Evolutionary conservation across 345 rosid genomes (phyloP).

Genomic region (Aurinia saxatilis): DNA sequence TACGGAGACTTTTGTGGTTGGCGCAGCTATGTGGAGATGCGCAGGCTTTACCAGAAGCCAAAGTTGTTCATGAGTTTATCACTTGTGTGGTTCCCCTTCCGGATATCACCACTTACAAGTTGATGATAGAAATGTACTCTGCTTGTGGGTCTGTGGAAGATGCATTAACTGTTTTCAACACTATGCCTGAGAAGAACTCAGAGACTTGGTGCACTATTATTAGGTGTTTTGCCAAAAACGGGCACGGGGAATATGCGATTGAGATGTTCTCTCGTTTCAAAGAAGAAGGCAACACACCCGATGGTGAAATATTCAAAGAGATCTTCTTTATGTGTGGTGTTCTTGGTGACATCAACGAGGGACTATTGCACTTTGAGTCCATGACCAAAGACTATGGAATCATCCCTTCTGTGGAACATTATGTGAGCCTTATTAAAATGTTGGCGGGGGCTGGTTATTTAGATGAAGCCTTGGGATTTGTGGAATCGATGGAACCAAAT

Average conservation of each 20-base stretch:
- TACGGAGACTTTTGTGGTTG: constrained; percentile 34
- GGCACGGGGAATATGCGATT: constrained; percentile 63
- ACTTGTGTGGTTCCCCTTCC: constrained; percentile 28
- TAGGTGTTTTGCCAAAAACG: constrained; percentile 58
- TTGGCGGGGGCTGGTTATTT: constrained; percentile 56
- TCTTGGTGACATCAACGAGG: constrained; percentile 61
- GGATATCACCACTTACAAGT: constrained; percentile 35
- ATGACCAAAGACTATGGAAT: constrained; percentile 56
- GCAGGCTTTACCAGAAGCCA: constrained; percentile 52
- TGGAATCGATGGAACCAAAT: constrained; percentile 56
- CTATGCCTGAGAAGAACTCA: constrained; percentile 44
- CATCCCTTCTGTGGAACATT: constrained; percentile 59
- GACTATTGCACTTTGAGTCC: constrained; percentile 63
- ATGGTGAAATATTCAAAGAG: constrained; percentile 49
- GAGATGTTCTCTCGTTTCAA: constrained; percentile 57
- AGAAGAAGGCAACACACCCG: constrained; percentile 50
- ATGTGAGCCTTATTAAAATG: constrained; percentile 52
- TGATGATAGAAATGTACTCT: constrained; percentile 58
- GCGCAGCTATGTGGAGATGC: constrained; percentile 54
- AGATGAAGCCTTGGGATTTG: constrained; percentile 67
- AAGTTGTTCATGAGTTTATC: constrained; percentile 40
- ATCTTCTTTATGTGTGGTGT: constrained; percentile 58
- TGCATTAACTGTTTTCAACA: constrained; percentile 42
- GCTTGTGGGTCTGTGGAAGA: constrained; percentile 46
- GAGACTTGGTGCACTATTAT: constrained; percentile 61